A percentile compares a stretch with the other conserved stretches of the same genome.
Evolutionary conservation across 2,329 filamentous ascomycete species (phyloP).

Genomic region (Fusarium kyushuense): DNA sequence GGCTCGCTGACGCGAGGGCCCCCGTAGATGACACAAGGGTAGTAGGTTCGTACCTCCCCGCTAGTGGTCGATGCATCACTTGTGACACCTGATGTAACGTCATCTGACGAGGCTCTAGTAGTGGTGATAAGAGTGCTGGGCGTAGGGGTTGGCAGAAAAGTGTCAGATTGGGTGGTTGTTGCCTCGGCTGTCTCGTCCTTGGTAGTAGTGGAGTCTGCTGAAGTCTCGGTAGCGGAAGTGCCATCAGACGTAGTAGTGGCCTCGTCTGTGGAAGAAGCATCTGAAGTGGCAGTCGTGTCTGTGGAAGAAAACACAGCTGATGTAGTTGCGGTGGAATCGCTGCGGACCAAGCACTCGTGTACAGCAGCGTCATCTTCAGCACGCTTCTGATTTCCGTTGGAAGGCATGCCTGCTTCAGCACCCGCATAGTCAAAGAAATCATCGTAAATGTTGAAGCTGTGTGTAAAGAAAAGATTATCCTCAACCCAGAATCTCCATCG

Average conservation of each 20-base stretch:
- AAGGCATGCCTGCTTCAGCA: no score
- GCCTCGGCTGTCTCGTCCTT: neutral
- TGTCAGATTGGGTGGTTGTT: neutral
- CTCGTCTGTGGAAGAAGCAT: neutral
- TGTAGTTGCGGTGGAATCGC: neutral
- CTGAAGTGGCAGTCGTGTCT: neutral
- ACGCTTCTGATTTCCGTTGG: conserved; percentile 5
- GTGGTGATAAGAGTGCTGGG: neutral
- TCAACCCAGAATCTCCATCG: no score
- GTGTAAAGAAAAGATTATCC: no score
- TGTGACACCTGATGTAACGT: neutral
- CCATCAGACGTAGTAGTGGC: neutral
- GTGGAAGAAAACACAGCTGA: neutral
- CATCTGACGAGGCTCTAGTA: neutral
- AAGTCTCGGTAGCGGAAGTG: neutral
- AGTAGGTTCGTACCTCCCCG: neutral
- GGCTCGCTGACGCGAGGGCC: conserved; percentile 10
- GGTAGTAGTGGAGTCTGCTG: neutral
- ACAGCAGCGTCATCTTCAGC: conserved; percentile 7
- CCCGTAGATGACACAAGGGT: conserved; percentile 3
- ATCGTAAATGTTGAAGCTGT: no score
- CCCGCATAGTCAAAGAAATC: no score
- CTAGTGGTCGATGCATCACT: neutral
- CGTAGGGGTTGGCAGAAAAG: neutral
- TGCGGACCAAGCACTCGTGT: conserved; percentile 20